Evolutionary conservation across 2,329 filamentous ascomycete species (phyloP).

Genomic region (Rutstroemia sp.): DNA sequence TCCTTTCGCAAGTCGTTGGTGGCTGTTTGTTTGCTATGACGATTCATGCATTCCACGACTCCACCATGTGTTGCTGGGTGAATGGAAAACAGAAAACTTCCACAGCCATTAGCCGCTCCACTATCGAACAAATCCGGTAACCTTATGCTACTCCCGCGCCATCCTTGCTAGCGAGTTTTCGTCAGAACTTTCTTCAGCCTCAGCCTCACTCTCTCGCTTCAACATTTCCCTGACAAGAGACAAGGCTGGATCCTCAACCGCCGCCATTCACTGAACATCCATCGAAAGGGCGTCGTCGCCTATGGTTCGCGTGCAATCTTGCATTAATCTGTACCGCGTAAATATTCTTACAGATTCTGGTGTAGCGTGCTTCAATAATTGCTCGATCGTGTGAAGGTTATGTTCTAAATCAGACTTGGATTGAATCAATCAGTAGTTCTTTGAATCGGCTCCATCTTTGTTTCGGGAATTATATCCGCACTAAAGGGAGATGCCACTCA

Average conservation of each 20-base stretch:
- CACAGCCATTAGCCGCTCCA: not conserved
- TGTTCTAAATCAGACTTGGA: too few relatives aligned
- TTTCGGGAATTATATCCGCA: not conserved
- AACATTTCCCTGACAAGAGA: not conserved
- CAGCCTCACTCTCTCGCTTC: not conserved
- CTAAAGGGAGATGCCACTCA: conserved; percentile 38
- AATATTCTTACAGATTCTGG: too few relatives aligned
- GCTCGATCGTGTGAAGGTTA: too few relatives aligned
- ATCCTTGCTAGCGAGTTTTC: conserved; percentile 6
- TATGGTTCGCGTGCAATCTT: too few relatives aligned
- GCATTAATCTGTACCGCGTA: too few relatives aligned
- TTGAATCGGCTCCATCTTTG: too few relatives aligned
- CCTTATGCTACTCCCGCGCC: not conserved
- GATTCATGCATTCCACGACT: not conserved
- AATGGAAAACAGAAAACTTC: not conserved
- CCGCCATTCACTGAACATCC: too few relatives aligned
- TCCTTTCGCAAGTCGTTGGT: too few relatives aligned
- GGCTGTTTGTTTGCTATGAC: not conserved
- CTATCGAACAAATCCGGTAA: not conserved
- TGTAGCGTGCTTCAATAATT: too few relatives aligned
- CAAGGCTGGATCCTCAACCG: not conserved
- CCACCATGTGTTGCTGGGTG: not conserved
- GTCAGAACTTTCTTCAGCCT: not conserved
- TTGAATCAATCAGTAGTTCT: too few relatives aligned
- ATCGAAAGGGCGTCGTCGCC: too few relatives aligned